Conservation (phyloP, 108 stramenopile species). For the Discostella stelligeroides region DNA sequence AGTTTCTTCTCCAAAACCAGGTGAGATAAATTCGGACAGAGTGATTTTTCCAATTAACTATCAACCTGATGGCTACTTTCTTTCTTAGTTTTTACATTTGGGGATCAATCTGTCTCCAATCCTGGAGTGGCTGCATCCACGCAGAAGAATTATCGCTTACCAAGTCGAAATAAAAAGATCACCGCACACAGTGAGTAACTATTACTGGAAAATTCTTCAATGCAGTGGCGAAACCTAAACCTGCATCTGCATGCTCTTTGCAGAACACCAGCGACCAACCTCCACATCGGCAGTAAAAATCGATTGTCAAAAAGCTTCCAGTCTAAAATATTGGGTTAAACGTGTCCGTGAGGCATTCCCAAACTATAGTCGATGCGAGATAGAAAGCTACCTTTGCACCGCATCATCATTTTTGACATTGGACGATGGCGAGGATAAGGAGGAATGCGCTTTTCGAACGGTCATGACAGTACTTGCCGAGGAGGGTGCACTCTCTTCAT, state of each 20-base stretch:
- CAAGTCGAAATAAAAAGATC: no score
- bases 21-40: background rate
- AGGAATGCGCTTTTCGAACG: conserved; percentile 7
- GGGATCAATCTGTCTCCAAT: no score
- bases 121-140: no score
- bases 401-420: conserved; percentile 12
- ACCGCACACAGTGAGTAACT: no score
- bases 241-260: no score
- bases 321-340: conserved; percentile 14
- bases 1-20: background rate
- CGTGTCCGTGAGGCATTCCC: conserved; percentile 42
- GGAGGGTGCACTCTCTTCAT: conserved; percentile 16
- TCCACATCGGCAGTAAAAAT: no score
- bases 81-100: conserved; percentile 11
- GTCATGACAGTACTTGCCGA: conserved; percentile 44
- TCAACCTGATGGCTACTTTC: no score
- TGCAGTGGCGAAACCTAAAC: no score
- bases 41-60: background rate
- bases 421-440: conserved; percentile 8
- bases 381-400: conserved; percentile 13
- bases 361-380: conserved; percentile 20
- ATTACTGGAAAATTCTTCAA: no score
- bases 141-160: no score
- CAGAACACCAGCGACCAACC: no score
- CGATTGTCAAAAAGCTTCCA: no score